A percentile compares a stretch with the other conserved stretches of the same genome.
Evolutionary conservation across 805 yeast species (phyloP).

Genomic region (Saccharomycopsis synnaedendra): DNA sequence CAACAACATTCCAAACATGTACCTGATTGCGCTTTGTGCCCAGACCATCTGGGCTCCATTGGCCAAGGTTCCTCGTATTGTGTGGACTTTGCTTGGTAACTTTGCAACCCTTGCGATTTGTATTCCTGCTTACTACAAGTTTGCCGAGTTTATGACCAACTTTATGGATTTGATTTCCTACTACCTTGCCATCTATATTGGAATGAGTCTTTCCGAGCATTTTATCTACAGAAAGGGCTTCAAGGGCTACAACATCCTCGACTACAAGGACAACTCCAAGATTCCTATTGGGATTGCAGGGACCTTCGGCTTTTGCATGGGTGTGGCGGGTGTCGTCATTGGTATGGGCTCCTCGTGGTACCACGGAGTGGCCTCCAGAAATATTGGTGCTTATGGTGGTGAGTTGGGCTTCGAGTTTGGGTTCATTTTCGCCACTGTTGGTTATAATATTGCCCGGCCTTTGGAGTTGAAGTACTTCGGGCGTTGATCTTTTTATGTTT

Average conservation of each 20-base stretch:
- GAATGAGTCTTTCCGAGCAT: slow-evolving; percentile 72
- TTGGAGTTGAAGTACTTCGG: slow-evolving; percentile 59
- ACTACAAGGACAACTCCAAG: slow-evolving; percentile 43
- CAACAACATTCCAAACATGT: slow-evolving; percentile 89
- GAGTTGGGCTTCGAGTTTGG: slow-evolving; percentile 83
- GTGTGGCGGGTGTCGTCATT: slow-evolving; percentile 73
- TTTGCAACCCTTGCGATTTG: slow-evolving; percentile 72
- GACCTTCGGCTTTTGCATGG: slow-evolving; percentile 63
- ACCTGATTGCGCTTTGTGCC: slow-evolving; percentile 78
- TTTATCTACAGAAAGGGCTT: slow-evolving; percentile 62
- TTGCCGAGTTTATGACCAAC: slow-evolving; percentile 62
- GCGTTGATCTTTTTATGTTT: slow-evolving; percentile 20
- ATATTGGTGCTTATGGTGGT: slow-evolving; percentile 57
- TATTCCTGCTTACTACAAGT: slow-evolving; percentile 76
- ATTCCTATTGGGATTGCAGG: slow-evolving; percentile 78
- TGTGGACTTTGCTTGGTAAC: slow-evolving; percentile 75
- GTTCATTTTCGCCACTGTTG: slow-evolving; percentile 53
- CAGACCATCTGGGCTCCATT: slow-evolving; percentile 77
- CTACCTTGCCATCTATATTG: slow-evolving; percentile 78
- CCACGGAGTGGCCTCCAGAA: slow-evolving; percentile 51
- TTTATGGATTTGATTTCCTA: slow-evolving; percentile 90
- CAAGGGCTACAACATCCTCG: slow-evolving; percentile 49
- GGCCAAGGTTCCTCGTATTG: slow-evolving; percentile 64
- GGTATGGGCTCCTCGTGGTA: slow-evolving; percentile 90
- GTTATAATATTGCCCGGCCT: slow-evolving; percentile 48